Evolutionary conservation across 306 rosid species (phyloP).

Genomic region (Trifolium dubium): DNA sequence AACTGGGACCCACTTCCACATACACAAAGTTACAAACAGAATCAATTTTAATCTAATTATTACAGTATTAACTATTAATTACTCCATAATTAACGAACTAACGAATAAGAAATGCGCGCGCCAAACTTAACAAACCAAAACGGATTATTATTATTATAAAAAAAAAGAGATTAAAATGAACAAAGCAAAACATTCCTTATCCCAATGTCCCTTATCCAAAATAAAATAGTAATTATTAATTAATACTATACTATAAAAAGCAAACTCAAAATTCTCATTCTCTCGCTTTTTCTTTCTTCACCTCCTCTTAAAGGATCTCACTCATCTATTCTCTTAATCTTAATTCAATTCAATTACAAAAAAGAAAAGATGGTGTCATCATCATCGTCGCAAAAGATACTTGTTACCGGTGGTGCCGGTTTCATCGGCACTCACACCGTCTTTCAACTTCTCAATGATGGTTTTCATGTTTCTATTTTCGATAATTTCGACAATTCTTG

Average conservation of each 20-base stretch:
- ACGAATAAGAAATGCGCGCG: constrained; percentile 19
- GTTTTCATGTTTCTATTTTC: constrained; percentile 61
- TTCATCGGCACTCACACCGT: constrained; percentile 92
- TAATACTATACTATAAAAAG: no score
- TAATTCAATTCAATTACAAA: neutral
- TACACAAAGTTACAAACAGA: neutral
- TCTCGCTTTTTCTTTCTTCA: neutral
- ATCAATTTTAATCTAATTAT: neutral
- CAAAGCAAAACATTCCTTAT: neutral
- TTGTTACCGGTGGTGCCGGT: constrained; percentile 91
- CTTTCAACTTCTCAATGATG: constrained; percentile 78
- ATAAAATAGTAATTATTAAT: no score
- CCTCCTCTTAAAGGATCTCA: neutral
- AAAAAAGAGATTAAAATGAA: no score
- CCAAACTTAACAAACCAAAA: constrained; percentile 37
- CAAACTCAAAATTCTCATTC: neutral
- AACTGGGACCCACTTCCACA: neutral
- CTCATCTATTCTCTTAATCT: neutral
- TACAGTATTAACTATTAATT: no score
- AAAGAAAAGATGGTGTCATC: constrained; percentile 31
- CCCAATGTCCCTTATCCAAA: neutral
- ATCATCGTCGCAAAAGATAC: constrained; percentile 51
- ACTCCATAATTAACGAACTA: no score
- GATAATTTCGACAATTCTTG: constrained; percentile 83
- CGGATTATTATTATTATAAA: neutral